Percentiles rank a stretch among this genome's conserved stretches.
Evolutionary conservation across 208 protist genomes (phyloP).

Genomic region (Leishmania tarentolae): DNA sequence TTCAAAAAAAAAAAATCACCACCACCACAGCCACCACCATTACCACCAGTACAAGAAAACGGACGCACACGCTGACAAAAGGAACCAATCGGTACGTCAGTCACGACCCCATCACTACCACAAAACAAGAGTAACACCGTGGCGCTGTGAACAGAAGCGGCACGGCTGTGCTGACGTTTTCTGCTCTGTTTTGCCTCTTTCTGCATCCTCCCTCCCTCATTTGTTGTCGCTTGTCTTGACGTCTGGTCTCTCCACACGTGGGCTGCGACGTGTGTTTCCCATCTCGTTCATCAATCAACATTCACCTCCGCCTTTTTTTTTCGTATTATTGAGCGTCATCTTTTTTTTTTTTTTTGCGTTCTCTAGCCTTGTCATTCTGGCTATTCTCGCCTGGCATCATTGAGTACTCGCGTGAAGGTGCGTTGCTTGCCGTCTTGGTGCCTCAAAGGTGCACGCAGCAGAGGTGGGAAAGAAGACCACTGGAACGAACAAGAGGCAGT

Average conservation of each 20-base stretch:
- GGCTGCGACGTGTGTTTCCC: not conserved
- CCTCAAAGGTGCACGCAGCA: not conserved
- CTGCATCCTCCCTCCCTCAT: not conserved
- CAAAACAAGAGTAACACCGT: not conserved
- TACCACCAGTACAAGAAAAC: not conserved
- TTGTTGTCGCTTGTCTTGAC: not conserved
- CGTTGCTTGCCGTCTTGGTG: not conserved
- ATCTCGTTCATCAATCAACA: not conserved
- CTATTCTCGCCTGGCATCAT: no score
- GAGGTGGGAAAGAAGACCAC: not conserved
- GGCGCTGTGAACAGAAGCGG: not conserved
- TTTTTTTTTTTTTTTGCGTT: not conserved
- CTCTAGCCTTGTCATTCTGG: not conserved
- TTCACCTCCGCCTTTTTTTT: not conserved
- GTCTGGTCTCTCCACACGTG: not conserved
- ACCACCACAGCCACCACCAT: no score
- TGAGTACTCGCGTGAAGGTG: not conserved
- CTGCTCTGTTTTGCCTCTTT: not conserved
- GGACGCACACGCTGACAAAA: not conserved
- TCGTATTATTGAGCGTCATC: not conserved
- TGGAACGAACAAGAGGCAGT: not conserved
- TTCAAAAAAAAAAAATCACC: not conserved
- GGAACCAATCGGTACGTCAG: not conserved
- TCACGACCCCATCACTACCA: not conserved
- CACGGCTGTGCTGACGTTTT: not conserved